phyloP scores from a whole-genome alignment of 345 rosid genomes.

The Populus euphratica region DNA sequence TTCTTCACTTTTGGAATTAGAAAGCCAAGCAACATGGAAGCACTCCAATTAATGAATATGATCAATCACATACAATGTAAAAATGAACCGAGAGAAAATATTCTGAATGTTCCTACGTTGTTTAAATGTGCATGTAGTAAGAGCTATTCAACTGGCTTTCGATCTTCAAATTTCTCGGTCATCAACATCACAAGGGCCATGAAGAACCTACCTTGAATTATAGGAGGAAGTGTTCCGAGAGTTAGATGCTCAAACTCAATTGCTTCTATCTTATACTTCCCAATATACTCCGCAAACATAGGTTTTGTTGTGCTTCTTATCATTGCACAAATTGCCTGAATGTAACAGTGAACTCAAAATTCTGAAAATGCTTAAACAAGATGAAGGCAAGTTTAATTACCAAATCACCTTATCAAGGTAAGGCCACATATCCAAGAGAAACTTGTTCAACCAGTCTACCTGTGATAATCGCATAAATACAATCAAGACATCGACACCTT shows the following conservation, averaged over 20 bases:
- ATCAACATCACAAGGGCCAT: neutral
- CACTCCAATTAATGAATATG: neutral
- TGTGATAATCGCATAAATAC: conserved; percentile 14
- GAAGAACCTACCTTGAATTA: conserved; percentile 46
- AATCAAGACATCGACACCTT: neutral
- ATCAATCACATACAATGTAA: neutral
- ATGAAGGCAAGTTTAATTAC: conserved; percentile 7
- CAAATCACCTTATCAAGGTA: conserved; percentile 61
- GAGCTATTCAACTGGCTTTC: neutral
- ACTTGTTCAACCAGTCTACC: conserved; percentile 79
- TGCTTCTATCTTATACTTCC: conserved; percentile 43
- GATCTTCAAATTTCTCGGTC: neutral
- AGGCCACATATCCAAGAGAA: conserved; percentile 67
- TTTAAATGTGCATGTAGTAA: neutral
- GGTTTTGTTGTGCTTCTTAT: conserved; percentile 46
- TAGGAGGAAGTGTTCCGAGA: conserved; percentile 68
- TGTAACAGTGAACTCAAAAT: conserved; percentile 1
- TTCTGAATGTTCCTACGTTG: neutral
- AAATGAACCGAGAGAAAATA: neutral
- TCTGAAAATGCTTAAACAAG: neutral
- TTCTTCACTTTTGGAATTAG: neutral
- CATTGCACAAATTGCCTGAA: conserved; percentile 55
- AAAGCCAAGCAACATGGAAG: neutral
- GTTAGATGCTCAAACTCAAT: conserved; percentile 51
- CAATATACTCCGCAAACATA: conserved; percentile 57